Base-by-base conservation (phyloP, 1,139 yeast genomes). In the Hyphopichia khmerensis region DNA sequence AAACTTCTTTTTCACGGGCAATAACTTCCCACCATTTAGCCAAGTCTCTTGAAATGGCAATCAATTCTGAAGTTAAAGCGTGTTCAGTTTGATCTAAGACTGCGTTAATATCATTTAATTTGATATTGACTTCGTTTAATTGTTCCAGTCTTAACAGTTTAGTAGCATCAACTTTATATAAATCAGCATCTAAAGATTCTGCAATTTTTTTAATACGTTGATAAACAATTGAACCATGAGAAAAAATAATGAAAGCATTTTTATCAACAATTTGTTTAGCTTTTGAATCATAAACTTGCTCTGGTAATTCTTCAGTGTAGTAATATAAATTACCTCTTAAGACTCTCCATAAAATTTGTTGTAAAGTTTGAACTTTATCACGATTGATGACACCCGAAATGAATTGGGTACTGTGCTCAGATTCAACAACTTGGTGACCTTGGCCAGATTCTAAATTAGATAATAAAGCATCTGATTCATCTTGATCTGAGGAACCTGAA, bases 331-430 rank as follows among this genome's bases (percentile, higher is more conserved):
- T 91, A 60, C 99, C 97, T 64, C 97, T 82, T 53, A 93, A 75
- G 2, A 84, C 83, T 66, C 99, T 80, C 98, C 98, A 93, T 50
- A 95, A 73, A 42, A 95, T 89, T 54, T 89, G 87, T 60, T 90
- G 96, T 52, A 93, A 70, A 3, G 87, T 75, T 38, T 74, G 71
- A 41, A 85, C 81, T 58, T 87, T 87, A 21, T 77, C 79, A 45
- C 95, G 79, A 47, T 82, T 79, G 40, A 95, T 85, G 9, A 89
- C 88, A 53, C 99, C 99, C 21, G 95, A 75, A 34, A 91, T 83
- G 53, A 87, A 88, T 26, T 66, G 64, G 51, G 66, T 54, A 13
- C 55, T 43, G 8, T 57, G 56, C 38, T 52, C 46, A 16, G 50
- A 35, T 8, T 51, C 51, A 33, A 45, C 40, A 33, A 50, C 48